Evolutionary conservation across 73 alveolate genomes (phyloP), one percentile per base, ranked within the genome.

Genomic region (Paramecium biaurelia): DNA sequence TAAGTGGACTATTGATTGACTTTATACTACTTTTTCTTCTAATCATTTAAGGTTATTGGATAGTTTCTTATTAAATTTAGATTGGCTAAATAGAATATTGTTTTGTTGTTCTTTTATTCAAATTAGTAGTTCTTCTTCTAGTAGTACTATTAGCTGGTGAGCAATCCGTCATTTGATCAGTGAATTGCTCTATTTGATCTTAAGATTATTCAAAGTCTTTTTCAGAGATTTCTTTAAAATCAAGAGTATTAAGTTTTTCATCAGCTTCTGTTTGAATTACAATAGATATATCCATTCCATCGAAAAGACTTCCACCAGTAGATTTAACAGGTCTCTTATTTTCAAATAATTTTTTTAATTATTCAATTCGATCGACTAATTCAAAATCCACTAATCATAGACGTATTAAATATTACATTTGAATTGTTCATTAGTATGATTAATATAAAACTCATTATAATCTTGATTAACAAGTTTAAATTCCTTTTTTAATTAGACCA

Each of bases 401-500:
- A 63, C 84, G 84, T 30, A 30, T 63, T 63, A 63, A 26, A 63
- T 26, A 32, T 63, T 63, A 63, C 84, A 63, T 26, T 30, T 32
- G 12, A 63, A 30, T 32, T 63, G 68, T 15, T 53, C 30, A 18
- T 53, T 30, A 10, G 5, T 30, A 11, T 11, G 84, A 32, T 12
- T 32, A 63, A 26, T 63, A 79, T 79, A 79, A 24, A 43, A 79
- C n/a, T 79, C 90, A 26, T 79, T 79, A 47, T 21, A 79, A 79
- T 79, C 90, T 47, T 79, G 56, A 79, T 79, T 79, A 18, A 43
- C 28, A 23, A 79, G 74, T 43, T 79, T 79, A 26, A 79, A 79
- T 34, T 79, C 56, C 15, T 79, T 79, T 45, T 79, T 79, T 38
- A 43, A 34, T 23, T 79, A 20, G 18, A 79, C 74, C 23, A 79